phyloP scores from a whole-genome alignment of 495 filamentous ascomycete species.

The Ramalina peruviana region DNA sequence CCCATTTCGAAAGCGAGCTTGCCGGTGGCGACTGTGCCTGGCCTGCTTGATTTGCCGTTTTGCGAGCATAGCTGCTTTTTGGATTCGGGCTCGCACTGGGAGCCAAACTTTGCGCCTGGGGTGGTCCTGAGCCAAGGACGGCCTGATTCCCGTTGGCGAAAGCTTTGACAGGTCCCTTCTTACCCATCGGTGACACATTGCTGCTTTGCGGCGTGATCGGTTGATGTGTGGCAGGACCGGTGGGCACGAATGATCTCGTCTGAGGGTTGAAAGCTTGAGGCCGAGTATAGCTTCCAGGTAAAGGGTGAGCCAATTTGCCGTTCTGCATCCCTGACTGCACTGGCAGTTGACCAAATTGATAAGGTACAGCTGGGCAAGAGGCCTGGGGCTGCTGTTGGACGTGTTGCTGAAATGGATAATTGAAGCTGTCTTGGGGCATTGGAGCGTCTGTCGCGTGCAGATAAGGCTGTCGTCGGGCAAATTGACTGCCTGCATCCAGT shows the following conservation, averaged over 20 bases:
- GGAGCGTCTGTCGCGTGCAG: conserved; percentile 9
- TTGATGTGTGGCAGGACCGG: neutral
- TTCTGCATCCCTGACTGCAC: conserved; percentile 50
- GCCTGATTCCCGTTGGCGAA: conserved; percentile 29
- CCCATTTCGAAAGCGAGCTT: conserved; percentile 33
- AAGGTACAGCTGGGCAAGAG: conserved; percentile 27
- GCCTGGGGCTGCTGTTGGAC: conserved; percentile 13
- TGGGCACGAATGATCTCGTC: conserved; percentile 75
- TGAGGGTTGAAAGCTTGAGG: conserved; percentile 86
- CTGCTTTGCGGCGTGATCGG: conserved; percentile 17
- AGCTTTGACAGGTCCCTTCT: conserved; percentile 15
- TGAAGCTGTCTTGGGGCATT: conserved; percentile 11
- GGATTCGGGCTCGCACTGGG: conserved; percentile 1
- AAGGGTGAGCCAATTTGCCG: conserved; percentile 51
- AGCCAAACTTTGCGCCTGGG: conserved; percentile 21
- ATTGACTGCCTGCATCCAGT: conserved; percentile 26
- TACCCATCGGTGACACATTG: conserved; percentile 17
- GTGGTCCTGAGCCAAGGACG: conserved; percentile 16
- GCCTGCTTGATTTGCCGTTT: conserved; percentile 9
- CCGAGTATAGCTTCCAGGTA: conserved; percentile 69
- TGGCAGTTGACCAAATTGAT: conserved; percentile 66
- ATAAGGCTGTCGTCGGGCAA: conserved; percentile 10
- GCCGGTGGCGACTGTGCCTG: conserved; percentile 5
- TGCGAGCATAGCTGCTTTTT: conserved; percentile 12
- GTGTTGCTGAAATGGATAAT: conserved; percentile 11